Conservation (phyloP, 108 stramenopile species). For the Phaeodactylum tricornutum region DNA sequence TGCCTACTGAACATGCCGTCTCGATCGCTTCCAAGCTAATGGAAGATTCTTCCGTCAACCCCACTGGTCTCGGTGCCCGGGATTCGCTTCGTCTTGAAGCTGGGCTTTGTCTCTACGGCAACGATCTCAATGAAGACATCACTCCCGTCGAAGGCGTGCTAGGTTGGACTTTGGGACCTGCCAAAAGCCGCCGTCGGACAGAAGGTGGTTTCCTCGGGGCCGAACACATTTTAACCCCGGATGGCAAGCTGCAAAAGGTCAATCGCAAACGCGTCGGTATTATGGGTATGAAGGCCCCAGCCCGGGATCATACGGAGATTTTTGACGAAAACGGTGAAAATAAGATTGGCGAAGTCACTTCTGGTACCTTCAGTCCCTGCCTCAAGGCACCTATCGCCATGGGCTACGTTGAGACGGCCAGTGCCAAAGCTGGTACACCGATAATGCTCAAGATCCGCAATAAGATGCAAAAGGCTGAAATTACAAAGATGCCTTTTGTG, state of each 20-base stretch:
- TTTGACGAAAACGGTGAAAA: constrained; percentile 74
- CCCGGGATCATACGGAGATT: constrained; percentile 88
- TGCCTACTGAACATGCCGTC: constrained; percentile 69
- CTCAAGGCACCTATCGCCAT: constrained; percentile 96
- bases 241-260: constrained; percentile 87
- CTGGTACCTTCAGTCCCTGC: constrained; percentile 89
- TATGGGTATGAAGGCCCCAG: constrained; percentile 94
- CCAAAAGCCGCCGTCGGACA: constrained; percentile 74
- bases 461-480: constrained; percentile 81
- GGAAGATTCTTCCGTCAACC: constrained; percentile 69
- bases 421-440: constrained; percentile 77
- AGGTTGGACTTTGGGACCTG: constrained; percentile 89
- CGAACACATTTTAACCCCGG: constrained; percentile 78
- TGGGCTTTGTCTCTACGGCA: constrained; percentile 96
- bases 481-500: constrained; percentile 98
- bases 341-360: constrained; percentile 90
- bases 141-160: constrained; percentile 90
- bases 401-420: constrained; percentile 89
- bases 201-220: constrained; percentile 96
- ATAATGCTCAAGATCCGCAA: constrained; percentile 82
- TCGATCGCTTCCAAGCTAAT: constrained; percentile 71
- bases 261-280: constrained; percentile 91
- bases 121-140: constrained; percentile 91
- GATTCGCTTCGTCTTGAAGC: constrained; percentile 98
- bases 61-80: constrained; percentile 94